A percentile compares a stretch with the other conserved stretches of the same genome.
phyloP scores from a whole-genome alignment of 306 rosid genomes.

The Rosa rugosa region DNA sequence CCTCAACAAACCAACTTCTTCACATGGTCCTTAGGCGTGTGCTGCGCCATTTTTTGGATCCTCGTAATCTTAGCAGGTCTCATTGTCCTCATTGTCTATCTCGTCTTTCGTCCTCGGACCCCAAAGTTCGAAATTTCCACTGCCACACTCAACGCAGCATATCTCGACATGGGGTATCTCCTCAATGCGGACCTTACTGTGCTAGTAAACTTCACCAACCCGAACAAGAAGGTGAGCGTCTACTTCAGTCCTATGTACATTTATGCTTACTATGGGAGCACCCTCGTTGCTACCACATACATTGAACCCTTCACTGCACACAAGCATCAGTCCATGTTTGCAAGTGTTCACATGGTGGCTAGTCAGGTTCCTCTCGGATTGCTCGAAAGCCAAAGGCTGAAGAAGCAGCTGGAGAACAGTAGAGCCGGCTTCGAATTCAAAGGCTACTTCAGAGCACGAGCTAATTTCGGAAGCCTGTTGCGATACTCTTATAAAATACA shows the following conservation, averaged over 20 bases:
- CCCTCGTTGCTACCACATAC: conserved; percentile 63
- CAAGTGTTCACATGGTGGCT: conserved; percentile 54
- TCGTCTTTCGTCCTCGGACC: conserved; percentile 72
- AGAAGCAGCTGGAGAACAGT: conserved; percentile 60
- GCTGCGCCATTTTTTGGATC: conserved; percentile 77
- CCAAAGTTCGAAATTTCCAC: conserved; percentile 69
- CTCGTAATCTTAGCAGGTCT: conserved; percentile 76
- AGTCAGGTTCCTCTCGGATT: conserved; percentile 76
- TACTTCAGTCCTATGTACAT: conserved; percentile 65
- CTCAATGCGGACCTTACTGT: conserved; percentile 84
- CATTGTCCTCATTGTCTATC: conserved; percentile 72
- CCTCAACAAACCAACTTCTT: conserved; percentile 30
- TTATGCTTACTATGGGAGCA: conserved; percentile 61
- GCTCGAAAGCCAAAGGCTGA: conserved; percentile 46
- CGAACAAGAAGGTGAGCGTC: conserved; percentile 78
- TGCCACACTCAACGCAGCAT: conserved; percentile 73
- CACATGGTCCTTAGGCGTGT: conserved; percentile 56
- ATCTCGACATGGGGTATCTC: conserved; percentile 84
- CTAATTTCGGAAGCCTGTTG: conserved; percentile 64
- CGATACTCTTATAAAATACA: conserved; percentile 70
- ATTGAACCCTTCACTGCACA: conserved; percentile 72
- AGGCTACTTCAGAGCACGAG: conserved; percentile 64
- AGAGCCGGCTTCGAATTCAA: conserved; percentile 53
- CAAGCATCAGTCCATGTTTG: conserved; percentile 48
- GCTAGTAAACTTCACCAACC: conserved; percentile 84